Percentiles rank a stretch among this genome's conserved stretches.
These are phyloP conservation scores for Aspergillus ostianus DNA, from an alignment of 495 filamentous ascomycete genomes.

Conservation along the genomic window DNA sequence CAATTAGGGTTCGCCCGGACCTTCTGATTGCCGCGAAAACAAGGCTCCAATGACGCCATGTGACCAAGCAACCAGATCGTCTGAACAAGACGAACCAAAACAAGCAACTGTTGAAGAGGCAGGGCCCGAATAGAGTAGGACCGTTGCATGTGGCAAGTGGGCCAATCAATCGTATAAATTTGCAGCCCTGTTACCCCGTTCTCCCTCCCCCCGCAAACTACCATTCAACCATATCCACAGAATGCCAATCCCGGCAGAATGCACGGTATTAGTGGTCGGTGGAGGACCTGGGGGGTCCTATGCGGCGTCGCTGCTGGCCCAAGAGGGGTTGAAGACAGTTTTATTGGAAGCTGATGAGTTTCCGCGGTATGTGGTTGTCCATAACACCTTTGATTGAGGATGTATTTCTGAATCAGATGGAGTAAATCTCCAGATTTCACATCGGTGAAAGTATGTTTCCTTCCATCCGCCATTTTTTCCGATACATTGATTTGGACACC, in stretches of 20 bases:
- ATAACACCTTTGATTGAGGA: not conserved
- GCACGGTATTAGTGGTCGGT: not conserved
- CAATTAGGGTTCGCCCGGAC: too few species aligned
- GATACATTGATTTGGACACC: slow-evolving; percentile 9
- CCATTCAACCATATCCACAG: not conserved
- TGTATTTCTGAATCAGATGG: not conserved
- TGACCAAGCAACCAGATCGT: too few species aligned
- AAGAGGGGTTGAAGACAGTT: not conserved
- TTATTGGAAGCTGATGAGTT: not conserved
- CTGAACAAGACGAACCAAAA: too few species aligned
- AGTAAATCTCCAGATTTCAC: not conserved
- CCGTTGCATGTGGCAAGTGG: too few species aligned
- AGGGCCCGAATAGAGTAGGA: too few species aligned
- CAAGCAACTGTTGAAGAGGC: too few species aligned
- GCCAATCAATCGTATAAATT: too few species aligned
- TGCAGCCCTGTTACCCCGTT: too few species aligned
- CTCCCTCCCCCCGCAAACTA: not conserved
- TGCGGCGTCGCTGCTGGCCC: not conserved
- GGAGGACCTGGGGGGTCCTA: not conserved
- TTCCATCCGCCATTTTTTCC: slow-evolving; percentile 7
- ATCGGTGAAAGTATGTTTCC: slow-evolving; percentile 11
- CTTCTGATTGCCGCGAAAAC: too few species aligned
- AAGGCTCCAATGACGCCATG: too few species aligned
- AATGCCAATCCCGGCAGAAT: not conserved
- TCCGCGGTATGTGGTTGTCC: not conserved